Conservation (phyloP, 192 early-diverging fungal species). For the Entophlyctis luteolus region DNA sequence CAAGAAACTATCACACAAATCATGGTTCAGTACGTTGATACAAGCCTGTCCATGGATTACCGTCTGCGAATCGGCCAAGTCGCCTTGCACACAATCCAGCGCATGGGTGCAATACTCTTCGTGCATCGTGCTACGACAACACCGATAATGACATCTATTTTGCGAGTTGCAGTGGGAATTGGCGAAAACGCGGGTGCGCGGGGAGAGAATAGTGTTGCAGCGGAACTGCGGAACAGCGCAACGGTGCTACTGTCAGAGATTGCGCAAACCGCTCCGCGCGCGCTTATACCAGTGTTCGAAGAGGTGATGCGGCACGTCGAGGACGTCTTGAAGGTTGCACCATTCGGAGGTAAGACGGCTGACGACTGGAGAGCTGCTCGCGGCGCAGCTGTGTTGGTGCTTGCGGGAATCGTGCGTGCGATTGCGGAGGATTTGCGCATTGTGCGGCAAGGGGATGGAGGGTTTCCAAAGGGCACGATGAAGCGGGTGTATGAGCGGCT, state of each 20-base stretch:
- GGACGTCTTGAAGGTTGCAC: slow-evolving; percentile 63
- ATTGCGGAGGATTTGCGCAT: slow-evolving; percentile 29
- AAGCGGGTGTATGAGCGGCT: slow-evolving; percentile 55
- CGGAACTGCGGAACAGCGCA: slow-evolving; percentile 38
- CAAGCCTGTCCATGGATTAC: slow-evolving; percentile 55
- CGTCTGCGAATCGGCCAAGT: slow-evolving; percentile 83
- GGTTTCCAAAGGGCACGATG: slow-evolving; percentile 58
- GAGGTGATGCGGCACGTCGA: slow-evolving; percentile 67
- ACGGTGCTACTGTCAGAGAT: slow-evolving; percentile 39
- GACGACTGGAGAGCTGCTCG: slow-evolving; percentile 54
- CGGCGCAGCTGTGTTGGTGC: slow-evolving; percentile 66
- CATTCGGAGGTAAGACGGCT: too few species aligned
- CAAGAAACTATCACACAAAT: slow-evolving; percentile 64
- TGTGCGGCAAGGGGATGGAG: slow-evolving; percentile 17
- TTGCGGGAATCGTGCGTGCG: slow-evolving; percentile 69
- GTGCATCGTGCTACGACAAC: slow-evolving; percentile 60
- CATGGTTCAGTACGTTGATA: slow-evolving; percentile 58
- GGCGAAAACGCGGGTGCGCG: too few species aligned
- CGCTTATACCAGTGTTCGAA: slow-evolving; percentile 62
- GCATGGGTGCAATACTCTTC: slow-evolving; percentile 73
- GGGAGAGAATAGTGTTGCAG: too few species aligned
- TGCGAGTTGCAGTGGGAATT: slow-evolving; percentile 39
- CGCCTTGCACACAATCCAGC: slow-evolving; percentile 77
- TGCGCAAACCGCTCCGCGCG: slow-evolving; percentile 68
- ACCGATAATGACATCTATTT: slow-evolving; percentile 34